These are phyloP conservation scores for Vitis hybrid DNA, from an alignment of 177 flowering plant genomes.

Conservation along the genomic window DNA sequence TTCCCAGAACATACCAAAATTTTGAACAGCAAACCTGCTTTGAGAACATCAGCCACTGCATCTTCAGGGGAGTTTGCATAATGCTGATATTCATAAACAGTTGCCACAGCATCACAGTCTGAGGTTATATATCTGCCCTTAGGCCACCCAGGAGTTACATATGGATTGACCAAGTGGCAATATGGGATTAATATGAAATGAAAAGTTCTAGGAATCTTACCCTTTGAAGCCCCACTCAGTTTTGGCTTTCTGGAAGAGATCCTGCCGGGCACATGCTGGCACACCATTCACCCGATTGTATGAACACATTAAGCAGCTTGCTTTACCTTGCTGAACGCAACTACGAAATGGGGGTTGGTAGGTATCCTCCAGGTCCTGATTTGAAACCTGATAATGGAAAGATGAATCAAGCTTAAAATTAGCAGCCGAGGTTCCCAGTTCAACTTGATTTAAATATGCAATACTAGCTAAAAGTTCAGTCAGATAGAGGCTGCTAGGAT, in stretches of 20 bases:
- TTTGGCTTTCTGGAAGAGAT: constrained; percentile 66
- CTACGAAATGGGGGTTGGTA: constrained; percentile 83
- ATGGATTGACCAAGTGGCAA: too few relatives aligned
- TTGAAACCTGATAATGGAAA: constrained; percentile 51
- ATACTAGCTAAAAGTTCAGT: too few relatives aligned
- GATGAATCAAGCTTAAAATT: neutral
- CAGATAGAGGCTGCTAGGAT: too few relatives aligned
- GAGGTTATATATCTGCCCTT: constrained; percentile 78
- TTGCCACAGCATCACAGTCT: constrained; percentile 96
- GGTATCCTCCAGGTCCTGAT: constrained; percentile 89
- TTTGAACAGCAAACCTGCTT: constrained; percentile 62
- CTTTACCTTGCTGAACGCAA: constrained; percentile 80
- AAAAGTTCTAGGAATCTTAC: constrained; percentile 32
- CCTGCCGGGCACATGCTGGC: constrained; percentile 69
- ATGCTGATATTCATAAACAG: constrained; percentile 63
- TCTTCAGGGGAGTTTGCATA: constrained; percentile 68
- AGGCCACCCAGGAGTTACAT: constrained; percentile 7
- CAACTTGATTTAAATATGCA: too few relatives aligned
- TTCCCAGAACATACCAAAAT: neutral
- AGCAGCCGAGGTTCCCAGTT: too few relatives aligned
- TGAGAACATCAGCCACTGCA: constrained; percentile 77
- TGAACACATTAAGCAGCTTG: constrained; percentile 96
- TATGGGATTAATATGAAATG: neutral
- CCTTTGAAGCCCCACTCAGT: constrained; percentile 86
- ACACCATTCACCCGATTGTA: constrained; percentile 87